Conservation (phyloP, 768 basidiomycete genomes). For the Termitomyces sp. region DNA sequence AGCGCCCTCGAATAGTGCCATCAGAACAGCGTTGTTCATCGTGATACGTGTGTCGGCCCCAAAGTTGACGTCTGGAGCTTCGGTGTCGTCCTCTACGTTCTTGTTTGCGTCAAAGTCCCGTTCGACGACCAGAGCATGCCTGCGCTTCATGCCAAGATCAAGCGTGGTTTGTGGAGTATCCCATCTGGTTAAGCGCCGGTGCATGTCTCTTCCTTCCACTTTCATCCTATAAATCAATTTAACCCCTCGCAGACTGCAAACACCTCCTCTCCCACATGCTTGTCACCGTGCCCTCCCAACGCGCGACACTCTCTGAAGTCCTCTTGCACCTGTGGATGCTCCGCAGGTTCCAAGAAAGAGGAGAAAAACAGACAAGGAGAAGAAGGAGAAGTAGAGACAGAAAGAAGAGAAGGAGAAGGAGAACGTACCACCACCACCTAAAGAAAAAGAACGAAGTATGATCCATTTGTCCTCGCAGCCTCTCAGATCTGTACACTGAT, state of each 20-base stretch:
- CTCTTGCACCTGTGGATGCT: constrained; percentile 89
- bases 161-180: constrained; percentile 94
- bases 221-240: not conserved
- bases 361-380: no score
- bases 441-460: not conserved
- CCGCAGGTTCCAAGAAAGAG: constrained; percentile 57
- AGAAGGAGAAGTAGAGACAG: not conserved
- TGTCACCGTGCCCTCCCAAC: constrained; percentile 84
- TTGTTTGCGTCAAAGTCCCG: constrained; percentile 98
- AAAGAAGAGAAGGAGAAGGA: not conserved
- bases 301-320: constrained; percentile 83
- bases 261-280: constrained; percentile 91
- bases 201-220: constrained; percentile 22
- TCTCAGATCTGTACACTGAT: not conserved
- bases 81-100: constrained; percentile 94
- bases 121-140: constrained; percentile 99
- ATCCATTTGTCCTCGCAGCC: not conserved
- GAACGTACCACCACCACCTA: not conserved
- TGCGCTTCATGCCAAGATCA: constrained; percentile 97
- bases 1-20: constrained; percentile 97
- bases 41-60: constrained; percentile 81
- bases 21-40: constrained; percentile 95
- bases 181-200: constrained; percentile 94
- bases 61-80: constrained; percentile 99
- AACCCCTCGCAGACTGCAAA: constrained; percentile 73